Conservation (phyloP, 176 grass and related monocot species). For the Panicum miliaceum region DNA sequence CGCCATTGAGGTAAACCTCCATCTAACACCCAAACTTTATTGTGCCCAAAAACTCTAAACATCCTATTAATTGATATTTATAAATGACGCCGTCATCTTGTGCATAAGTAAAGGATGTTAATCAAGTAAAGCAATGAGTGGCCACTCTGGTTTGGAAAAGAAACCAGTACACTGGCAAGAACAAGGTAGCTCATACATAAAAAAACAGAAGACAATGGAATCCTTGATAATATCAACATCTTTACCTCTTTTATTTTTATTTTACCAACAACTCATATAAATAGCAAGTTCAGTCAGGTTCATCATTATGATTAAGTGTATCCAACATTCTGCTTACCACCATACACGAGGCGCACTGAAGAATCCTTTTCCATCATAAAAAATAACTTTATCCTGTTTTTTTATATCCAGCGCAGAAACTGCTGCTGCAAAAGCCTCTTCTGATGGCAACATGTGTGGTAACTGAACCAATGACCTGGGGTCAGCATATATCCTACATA, state of each 20-base stretch:
- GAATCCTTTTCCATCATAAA: slow-evolving; percentile 91
- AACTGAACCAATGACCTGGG: slow-evolving; percentile 52
- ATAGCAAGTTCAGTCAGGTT: background rate
- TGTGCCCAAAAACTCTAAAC: slow-evolving; percentile 88
- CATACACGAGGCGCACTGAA: slow-evolving; percentile 89
- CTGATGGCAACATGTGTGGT: slow-evolving; percentile 86
- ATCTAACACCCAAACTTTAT: slow-evolving; percentile 86
- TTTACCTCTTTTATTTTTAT: background rate
- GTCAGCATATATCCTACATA: background rate
- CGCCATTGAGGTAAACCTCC: slow-evolving; percentile 90
- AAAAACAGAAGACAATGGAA: slow-evolving; percentile 3
- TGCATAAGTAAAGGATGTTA: background rate
- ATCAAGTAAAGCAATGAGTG: slow-evolving; percentile 21
- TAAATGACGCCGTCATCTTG: background rate
- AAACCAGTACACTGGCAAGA: background rate
- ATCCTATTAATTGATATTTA: slow-evolving; percentile 56
- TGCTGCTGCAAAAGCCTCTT: slow-evolving; percentile 80
- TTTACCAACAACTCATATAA: background rate
- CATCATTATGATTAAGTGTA: background rate
- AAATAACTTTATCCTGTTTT: slow-evolving; percentile 73
- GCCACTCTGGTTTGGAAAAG: background rate
- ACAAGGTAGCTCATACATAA: background rate
- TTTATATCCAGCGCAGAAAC: slow-evolving; percentile 73
- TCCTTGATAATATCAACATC: background rate
- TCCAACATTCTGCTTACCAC: slow-evolving; percentile 62